Base-by-base conservation (phyloP, 1,139 yeast species). In the Nakaseomyces glabratus region DNA sequence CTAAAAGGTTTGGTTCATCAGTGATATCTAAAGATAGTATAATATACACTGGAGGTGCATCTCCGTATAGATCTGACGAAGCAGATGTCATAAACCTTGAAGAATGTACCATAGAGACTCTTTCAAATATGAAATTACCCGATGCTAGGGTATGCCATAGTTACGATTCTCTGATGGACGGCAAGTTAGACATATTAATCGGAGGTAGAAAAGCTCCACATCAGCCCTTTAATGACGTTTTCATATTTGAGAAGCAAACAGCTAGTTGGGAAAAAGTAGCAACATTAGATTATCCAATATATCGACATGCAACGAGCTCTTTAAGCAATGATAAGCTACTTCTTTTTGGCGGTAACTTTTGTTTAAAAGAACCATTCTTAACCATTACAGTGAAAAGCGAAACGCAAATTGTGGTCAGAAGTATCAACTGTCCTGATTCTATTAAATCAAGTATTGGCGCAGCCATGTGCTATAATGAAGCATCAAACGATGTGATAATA, bases 121-220 rank as follows among this genome's bases (percentile, higher is more conserved):
- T 20, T 6, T 12, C 20, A 8, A 15, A 7, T 2, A 10, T 10
- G 4, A 20, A 20, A 11, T 13, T 11, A 6, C 53, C 52, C 3
- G 43, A 49, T 8, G 64, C 75, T 6, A 63, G 93, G 38, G 71
- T 78, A 73, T 69, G 82, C 42, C 88, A 82, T 46, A 61, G 74
- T 0, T 45, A 74, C 17, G 66, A 73, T 0, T 39, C 51, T 0
- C 35, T 72, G 1, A 45, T 50, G 1, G 47, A 52, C 4, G 22
- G 18, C 16, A 48, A 51, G 0, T 43, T 41, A 2, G 42, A 61
- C 1, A 39, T 77, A 2, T 43, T 80, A n/a, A 60, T 73, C 19
- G 93, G 93, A 3, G 94, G 94, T 2, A 65, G 93, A 42, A 61
- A 69, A 3, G 66, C 75, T 6, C 93, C 94, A 1, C 68, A 69